Percentiles rank a stretch among this genome's conserved stretches.
Evolutionary conservation across 2,329 filamentous ascomycete genomes (phyloP).

Genomic region (Cercospora sojina): DNA sequence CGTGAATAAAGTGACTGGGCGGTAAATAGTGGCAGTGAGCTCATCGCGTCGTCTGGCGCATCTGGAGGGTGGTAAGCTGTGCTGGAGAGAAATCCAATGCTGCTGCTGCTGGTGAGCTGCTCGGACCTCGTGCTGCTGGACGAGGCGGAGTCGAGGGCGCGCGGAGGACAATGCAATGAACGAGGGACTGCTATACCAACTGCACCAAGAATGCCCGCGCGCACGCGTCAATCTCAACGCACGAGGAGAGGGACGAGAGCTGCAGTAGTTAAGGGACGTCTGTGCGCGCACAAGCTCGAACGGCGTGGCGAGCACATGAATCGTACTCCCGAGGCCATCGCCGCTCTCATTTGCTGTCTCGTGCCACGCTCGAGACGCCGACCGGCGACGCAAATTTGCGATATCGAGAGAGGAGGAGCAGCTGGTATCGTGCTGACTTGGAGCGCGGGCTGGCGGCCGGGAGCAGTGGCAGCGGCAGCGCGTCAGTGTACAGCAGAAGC

Average conservation of each 20-base stretch:
- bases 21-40: constrained; percentile 5
- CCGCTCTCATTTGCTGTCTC: neutral
- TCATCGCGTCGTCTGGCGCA: constrained; percentile 10
- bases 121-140: neutral
- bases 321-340: neutral
- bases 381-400: neutral
- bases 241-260: neutral
- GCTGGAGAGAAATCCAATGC: neutral
- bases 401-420: neutral
- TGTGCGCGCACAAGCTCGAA: constrained; percentile 5
- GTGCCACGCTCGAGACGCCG: neutral
- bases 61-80: neutral
- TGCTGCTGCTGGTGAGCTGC: neutral
- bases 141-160: neutral
- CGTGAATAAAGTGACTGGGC: constrained; percentile 10
- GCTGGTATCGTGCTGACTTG: neutral
- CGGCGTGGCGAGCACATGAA: constrained; percentile 6
- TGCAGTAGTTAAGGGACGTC: neutral
- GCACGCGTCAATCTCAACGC: neutral
- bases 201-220: neutral
- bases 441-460: neutral
- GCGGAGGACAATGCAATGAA: neutral
- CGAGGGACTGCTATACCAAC: constrained; percentile 5
- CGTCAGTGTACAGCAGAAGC: neutral
- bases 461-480: neutral